These are phyloP conservation scores for Fraxinus excelsior DNA, from an alignment of 257 asterid genomes.

Conservation along the genomic window DNA sequence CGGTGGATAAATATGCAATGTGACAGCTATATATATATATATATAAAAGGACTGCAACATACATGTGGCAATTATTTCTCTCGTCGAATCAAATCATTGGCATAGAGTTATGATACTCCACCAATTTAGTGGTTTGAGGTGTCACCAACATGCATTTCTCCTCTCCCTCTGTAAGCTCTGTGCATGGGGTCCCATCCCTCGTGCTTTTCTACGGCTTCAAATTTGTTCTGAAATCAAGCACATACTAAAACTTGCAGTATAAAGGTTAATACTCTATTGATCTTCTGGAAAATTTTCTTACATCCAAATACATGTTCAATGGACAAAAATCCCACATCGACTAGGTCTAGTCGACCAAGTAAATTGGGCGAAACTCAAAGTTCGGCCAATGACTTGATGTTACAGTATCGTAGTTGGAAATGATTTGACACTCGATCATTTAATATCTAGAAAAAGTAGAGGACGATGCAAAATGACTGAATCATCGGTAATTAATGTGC, in stretches of 20 bases:
- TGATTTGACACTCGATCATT: too few species aligned
- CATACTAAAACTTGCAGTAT: not conserved
- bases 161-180: conserved; percentile 19
- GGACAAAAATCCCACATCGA: not conserved
- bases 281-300: not conserved
- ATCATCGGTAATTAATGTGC: not conserved
- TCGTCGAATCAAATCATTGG: conserved; percentile 46
- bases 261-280: not conserved
- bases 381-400: too few species aligned
- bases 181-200: conserved; percentile 41
- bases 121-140: conserved; percentile 33
- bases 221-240: not conserved
- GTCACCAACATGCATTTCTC: conserved; percentile 54
- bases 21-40: conserved; percentile 39
- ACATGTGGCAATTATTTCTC: conserved; percentile 44
- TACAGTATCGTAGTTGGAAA: too few species aligned
- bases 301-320: not conserved
- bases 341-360: not conserved
- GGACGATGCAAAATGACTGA: not conserved
- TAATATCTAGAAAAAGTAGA: not conserved
- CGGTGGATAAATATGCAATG: not conserved
- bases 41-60: conserved; percentile 24
- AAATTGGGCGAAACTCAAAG: too few species aligned
- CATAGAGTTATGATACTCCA: not conserved
- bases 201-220: conserved; percentile 37